Conservation (phyloP, 345 rosid species). For the Aquilaria yunnanensis region DNA sequence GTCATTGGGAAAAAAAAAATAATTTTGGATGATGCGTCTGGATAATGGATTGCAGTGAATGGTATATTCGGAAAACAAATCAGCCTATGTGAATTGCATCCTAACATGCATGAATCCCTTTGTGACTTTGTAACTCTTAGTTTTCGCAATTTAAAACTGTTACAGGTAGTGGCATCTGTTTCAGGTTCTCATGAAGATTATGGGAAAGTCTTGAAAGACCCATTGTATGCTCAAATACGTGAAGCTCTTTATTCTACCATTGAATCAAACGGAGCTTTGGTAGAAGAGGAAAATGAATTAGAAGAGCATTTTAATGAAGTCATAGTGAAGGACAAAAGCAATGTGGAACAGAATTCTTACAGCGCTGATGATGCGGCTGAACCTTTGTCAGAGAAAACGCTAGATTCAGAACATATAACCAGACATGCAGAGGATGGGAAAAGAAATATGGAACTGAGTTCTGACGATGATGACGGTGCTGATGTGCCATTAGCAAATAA, state of each 20-base stretch:
- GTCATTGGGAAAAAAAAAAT: background rate
- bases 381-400: background rate
- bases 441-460: constrained; percentile 14
- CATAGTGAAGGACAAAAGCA: background rate
- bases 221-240: constrained; percentile 52
- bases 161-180: constrained; percentile 68
- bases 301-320: constrained; percentile 8
- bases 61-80: background rate
- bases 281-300: constrained; percentile 18
- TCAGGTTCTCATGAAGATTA: constrained; percentile 59
- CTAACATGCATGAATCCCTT: background rate
- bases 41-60: background rate
- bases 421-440: constrained; percentile 6
- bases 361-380: background rate
- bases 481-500: constrained; percentile 13
- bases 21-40: constrained; percentile 2
- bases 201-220: constrained; percentile 52
- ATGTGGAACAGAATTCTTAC: background rate
- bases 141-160: constrained; percentile 1
- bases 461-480: constrained; percentile 8
- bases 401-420: constrained; percentile 13
- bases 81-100: background rate
- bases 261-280: constrained; percentile 19
- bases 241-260: constrained; percentile 37
- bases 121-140: constrained; percentile 4